Conservation (phyloP, 805 yeast species). For the Zygosaccharomyces siamensis region DNA sequence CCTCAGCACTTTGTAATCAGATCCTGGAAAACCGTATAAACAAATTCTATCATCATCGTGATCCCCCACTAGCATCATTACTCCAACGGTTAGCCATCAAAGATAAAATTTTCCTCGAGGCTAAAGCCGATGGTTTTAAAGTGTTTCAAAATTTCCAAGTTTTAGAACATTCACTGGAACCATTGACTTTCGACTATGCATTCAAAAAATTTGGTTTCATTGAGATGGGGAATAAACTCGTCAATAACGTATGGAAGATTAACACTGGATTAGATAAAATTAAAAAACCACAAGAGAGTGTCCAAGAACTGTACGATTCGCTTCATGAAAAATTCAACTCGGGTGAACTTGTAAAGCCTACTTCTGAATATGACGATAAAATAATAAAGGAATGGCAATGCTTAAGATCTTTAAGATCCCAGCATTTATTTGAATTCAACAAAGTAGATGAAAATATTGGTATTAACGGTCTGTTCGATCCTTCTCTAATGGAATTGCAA, state of each 20-base stretch:
- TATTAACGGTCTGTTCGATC: constrained; percentile 38
- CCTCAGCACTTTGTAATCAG: constrained; percentile 14
- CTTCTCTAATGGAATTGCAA: constrained; percentile 16
- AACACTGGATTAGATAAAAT: constrained; percentile 39
- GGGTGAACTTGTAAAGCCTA: constrained; percentile 9
- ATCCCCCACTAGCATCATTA: constrained; percentile 19
- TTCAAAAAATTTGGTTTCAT: constrained; percentile 33
- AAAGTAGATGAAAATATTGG: constrained; percentile 37
- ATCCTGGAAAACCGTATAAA: constrained; percentile 16
- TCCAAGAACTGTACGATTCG: constrained; percentile 21
- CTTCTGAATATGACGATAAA: constrained; percentile 11
- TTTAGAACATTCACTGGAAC: neutral
- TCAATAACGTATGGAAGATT: constrained; percentile 37
- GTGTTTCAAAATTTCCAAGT: constrained; percentile 18
- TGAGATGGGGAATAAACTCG: constrained; percentile 31
- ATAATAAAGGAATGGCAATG: constrained; percentile 41
- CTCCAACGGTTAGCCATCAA: constrained; percentile 12
- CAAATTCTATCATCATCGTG: constrained; percentile 24
- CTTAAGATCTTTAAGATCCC: constrained; percentile 39
- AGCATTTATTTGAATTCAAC: constrained; percentile 36
- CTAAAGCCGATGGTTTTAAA: constrained; percentile 27
- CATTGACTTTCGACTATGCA: constrained; percentile 11
- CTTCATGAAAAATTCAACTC: constrained; percentile 10
- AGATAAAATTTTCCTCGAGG: constrained; percentile 17
- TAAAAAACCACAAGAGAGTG: constrained; percentile 17